phyloP scores from a whole-genome alignment of 208 protist species.

The Leishmania aethiopica region DNA sequence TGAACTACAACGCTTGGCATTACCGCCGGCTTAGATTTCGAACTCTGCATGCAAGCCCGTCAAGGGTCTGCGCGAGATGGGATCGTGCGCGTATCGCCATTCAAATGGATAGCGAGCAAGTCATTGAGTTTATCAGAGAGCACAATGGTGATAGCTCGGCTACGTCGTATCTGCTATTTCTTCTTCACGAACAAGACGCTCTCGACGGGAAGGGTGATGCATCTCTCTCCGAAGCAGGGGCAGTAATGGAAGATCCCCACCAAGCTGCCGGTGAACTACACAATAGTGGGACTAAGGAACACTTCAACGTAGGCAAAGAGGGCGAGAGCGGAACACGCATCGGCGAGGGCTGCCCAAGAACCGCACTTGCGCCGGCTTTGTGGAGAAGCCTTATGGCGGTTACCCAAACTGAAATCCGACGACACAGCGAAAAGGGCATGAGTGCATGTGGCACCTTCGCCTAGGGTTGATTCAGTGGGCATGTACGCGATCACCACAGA shows the following conservation, averaged over 20 bases:
- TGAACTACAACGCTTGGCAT: slow-evolving; percentile 90
- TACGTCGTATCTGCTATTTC: slow-evolving; percentile 58
- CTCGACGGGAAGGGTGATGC: slow-evolving; percentile 1
- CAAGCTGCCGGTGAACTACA: neutral
- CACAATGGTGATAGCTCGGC: slow-evolving; percentile 73
- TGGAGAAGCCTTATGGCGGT: slow-evolving; percentile 33
- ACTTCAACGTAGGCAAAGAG: neutral
- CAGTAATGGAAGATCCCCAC: neutral
- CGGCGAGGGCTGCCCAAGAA: neutral
- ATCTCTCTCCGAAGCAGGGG: neutral
- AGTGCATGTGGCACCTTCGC: slow-evolving; percentile 69
- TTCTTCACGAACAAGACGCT: slow-evolving; percentile 29
- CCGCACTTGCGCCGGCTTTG: neutral
- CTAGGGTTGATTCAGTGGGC: slow-evolving; percentile 62
- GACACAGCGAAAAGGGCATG: slow-evolving; percentile 75
- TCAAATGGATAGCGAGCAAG: slow-evolving; percentile 22
- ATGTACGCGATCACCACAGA: neutral
- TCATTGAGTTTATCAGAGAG: slow-evolving; percentile 44
- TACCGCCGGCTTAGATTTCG: slow-evolving; percentile 41
- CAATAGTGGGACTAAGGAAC: too few species aligned
- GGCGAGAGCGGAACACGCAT: neutral
- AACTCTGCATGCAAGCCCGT: slow-evolving; percentile 1
- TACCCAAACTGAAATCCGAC: slow-evolving; percentile 56
- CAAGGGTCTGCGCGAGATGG: neutral
- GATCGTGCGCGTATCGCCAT: neutral